These are phyloP conservation scores for Leccinum uliginosum DNA, from an alignment of 768 basidiomycete species.

Conservation along the genomic window DNA sequence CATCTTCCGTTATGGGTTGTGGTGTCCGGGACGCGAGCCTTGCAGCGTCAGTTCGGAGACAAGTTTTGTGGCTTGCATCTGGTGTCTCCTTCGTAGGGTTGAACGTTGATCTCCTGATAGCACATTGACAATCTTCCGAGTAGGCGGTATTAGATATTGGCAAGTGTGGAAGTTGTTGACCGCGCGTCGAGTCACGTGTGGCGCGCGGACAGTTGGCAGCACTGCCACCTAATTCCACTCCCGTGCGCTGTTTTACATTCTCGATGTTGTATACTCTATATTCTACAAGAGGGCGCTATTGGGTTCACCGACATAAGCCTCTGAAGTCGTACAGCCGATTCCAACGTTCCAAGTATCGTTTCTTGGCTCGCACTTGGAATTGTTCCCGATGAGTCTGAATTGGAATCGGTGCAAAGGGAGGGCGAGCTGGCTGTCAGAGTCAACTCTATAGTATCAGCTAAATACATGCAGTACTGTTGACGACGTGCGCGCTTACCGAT, in stretches of 20 bases:
- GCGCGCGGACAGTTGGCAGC: no score
- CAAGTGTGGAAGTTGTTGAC: no score
- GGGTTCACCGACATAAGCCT: slow-evolving; percentile 4
- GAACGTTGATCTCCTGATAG: no score
- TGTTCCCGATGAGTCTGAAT: slow-evolving; percentile 2
- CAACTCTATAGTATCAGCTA: not conserved
- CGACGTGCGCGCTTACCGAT: not conserved
- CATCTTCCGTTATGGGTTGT: slow-evolving; percentile 31
- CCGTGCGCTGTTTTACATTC: no score
- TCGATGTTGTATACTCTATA: no score
- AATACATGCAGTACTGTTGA: not conserved
- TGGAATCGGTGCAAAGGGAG: slow-evolving; percentile 1
- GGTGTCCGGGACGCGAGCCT: slow-evolving; percentile 16
- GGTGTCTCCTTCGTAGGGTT: slow-evolving; percentile 5
- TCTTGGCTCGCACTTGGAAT: not conserved
- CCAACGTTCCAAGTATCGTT: slow-evolving; percentile 7
- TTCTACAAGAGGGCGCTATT: slow-evolving; percentile 6
- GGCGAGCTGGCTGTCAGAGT: slow-evolving; percentile 1
- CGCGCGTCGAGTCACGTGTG: no score
- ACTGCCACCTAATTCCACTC: no score
- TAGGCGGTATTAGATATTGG: no score
- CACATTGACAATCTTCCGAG: no score
- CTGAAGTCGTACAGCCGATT: not conserved
- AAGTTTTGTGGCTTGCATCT: slow-evolving; percentile 17
- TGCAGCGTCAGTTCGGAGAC: slow-evolving; percentile 25